A percentile compares a stretch with the other conserved stretches of the same genome.
These are phyloP conservation scores for Sordariomycetes sp. DNA, from an alignment of 2,329 filamentous ascomycete genomes.

Conservation along the genomic window DNA sequence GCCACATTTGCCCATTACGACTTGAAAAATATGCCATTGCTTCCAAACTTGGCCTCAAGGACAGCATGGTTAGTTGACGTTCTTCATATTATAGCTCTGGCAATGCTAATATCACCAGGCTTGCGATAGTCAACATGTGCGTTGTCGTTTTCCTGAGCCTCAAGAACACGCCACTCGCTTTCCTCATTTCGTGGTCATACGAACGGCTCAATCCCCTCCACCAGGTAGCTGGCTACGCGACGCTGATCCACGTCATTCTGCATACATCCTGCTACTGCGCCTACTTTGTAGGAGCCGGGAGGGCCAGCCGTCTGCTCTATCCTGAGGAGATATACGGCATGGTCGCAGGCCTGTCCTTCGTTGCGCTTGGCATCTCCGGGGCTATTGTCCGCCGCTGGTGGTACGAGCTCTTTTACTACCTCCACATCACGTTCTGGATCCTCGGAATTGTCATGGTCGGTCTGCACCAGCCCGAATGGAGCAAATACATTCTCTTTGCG, in stretches of 20 bases:
- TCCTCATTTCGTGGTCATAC: slow-evolving; percentile 45
- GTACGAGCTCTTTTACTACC: slow-evolving; percentile 48
- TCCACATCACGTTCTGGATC: slow-evolving; percentile 40
- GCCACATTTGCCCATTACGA: background rate
- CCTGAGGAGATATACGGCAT: slow-evolving; percentile 36
- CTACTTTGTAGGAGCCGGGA: slow-evolving; percentile 23
- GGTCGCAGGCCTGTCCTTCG: slow-evolving; percentile 33
- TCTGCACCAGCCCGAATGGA: slow-evolving; percentile 40
- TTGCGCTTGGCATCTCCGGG: slow-evolving; percentile 32
- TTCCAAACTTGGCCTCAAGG: background rate
- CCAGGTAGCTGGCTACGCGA: slow-evolving; percentile 39
- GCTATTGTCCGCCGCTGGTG: slow-evolving; percentile 31
- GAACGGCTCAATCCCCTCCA: slow-evolving; percentile 51
- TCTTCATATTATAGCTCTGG: background rate
- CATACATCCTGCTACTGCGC: slow-evolving; percentile 34
- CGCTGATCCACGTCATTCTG: slow-evolving; percentile 33
- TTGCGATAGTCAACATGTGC: slow-evolving; percentile 33
- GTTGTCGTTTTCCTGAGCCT: slow-evolving; percentile 45
- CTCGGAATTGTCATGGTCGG: slow-evolving; percentile 36
- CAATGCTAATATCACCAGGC: slow-evolving; percentile 14
- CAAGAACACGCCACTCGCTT: slow-evolving; percentile 49
- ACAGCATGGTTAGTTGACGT: background rate
- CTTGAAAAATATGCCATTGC: background rate
- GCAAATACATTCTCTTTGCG: slow-evolving; percentile 30
- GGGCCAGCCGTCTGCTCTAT: slow-evolving; percentile 21